Conservation (phyloP, 768 basidiomycete genomes). For the Macrolepiota albuminosa region DNA sequence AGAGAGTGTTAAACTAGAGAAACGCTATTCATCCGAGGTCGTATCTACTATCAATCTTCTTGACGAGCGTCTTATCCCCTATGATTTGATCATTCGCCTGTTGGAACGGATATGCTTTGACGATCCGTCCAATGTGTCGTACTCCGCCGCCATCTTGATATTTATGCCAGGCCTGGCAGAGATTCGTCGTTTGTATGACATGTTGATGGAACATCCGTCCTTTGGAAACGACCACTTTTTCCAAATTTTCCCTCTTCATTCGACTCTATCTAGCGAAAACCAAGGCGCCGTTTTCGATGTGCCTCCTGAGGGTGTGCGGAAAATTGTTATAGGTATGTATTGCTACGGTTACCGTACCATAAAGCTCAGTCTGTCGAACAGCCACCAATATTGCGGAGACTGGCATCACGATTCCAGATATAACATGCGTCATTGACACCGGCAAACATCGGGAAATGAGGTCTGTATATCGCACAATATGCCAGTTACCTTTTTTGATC, state of each 20-base stretch:
- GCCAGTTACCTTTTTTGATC: not conserved
- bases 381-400: slow-evolving; percentile 95
- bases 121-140: slow-evolving; percentile 41
- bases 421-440: slow-evolving; percentile 93
- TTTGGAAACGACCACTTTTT: slow-evolving; percentile 68
- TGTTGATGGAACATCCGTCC: slow-evolving; percentile 64
- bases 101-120: slow-evolving; percentile 82
- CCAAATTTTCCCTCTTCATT: slow-evolving; percentile 83
- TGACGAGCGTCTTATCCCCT: slow-evolving; percentile 86
- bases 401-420: slow-evolving; percentile 97
- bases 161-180: slow-evolving; percentile 96
- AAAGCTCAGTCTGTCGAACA: slow-evolving; percentile 22
- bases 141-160: slow-evolving; percentile 79
- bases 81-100: slow-evolving; percentile 81
- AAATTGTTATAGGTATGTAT: slow-evolving; percentile 86
- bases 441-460: slow-evolving; percentile 95
- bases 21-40: slow-evolving; percentile 76
- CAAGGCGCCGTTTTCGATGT: slow-evolving; percentile 90
- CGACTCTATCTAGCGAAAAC: slow-evolving; percentile 86
- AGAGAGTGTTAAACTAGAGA: slow-evolving; percentile 55
- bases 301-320: slow-evolving; percentile 73
- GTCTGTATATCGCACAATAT: slow-evolving; percentile 43
- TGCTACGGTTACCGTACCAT: not conserved
- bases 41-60: slow-evolving; percentile 76
- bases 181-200: slow-evolving; percentile 84